Conservation (phyloP, 1,139 yeast genomes). For the Yamadazyma jaroonii region DNA sequence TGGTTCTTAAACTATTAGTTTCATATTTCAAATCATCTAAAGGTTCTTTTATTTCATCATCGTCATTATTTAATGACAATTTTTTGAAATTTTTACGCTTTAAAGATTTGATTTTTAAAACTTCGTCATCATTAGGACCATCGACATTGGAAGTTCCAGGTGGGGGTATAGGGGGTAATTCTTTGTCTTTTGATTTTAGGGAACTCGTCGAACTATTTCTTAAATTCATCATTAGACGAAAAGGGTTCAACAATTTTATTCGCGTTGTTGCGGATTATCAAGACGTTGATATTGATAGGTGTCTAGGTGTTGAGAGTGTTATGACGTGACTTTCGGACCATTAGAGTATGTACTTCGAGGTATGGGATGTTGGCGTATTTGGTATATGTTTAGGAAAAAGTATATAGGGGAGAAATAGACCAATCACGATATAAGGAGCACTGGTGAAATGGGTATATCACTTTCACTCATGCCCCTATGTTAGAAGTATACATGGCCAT, state of each 20-base stretch:
- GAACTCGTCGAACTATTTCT: conserved; percentile 25
- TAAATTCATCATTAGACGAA: conserved; percentile 20
- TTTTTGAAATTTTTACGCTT: conserved; percentile 74
- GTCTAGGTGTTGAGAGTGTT: no score
- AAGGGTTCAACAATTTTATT: conserved; percentile 4
- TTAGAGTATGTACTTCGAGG: no score
- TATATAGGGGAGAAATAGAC: no score
- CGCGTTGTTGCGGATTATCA: conserved; percentile 1
- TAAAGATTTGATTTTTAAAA: conserved; percentile 55
- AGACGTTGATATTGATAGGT: no score
- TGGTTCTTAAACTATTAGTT: conserved; percentile 15
- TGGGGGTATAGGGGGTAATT: conserved; percentile 40
- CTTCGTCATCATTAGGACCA: conserved; percentile 11
- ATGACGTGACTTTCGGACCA: no score
- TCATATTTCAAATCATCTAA: conserved; percentile 12
- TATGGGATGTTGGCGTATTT: no score
- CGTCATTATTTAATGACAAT: conserved; percentile 41
- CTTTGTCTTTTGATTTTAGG: conserved; percentile 31
- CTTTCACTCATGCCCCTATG: no score
- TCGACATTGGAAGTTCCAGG: no score
- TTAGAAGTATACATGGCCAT: no score
- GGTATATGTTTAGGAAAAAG: no score
- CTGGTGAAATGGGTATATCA: no score
- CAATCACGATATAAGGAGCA: no score
- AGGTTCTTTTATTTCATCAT: conserved; percentile 1